Conservation (phyloP, 2,329 filamentous ascomycete species). For the Fusarium tanahbumbuense region DNA sequence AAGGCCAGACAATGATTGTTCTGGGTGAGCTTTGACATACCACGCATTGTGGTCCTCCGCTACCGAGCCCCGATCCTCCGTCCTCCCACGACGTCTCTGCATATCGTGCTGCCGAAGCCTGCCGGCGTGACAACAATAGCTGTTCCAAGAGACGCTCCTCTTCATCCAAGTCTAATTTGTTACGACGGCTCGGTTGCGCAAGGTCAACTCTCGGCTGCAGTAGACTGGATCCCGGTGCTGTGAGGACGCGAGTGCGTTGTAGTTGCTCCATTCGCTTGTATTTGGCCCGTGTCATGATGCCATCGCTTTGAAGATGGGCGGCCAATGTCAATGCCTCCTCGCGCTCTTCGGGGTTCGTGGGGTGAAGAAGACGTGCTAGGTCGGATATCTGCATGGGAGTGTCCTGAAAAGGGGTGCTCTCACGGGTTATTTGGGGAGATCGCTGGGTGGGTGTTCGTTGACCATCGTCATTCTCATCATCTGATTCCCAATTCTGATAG, state of each 20-base stretch:
- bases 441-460: conserved; percentile 80
- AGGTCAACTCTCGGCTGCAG: conserved; percentile 26
- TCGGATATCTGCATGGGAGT: conserved; percentile 73
- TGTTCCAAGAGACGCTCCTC: conserved; percentile 71
- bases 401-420: conserved; percentile 70
- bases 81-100: conserved; percentile 68
- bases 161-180: conserved; percentile 66
- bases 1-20: conserved; percentile 95
- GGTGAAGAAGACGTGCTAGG: conserved; percentile 84
- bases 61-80: conserved; percentile 78
- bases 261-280: conserved; percentile 76
- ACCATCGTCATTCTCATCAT: conserved; percentile 59
- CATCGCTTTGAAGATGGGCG: conserved; percentile 77
- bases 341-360: conserved; percentile 78
- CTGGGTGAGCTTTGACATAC: conserved; percentile 90
- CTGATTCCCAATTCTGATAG: conserved; percentile 62
- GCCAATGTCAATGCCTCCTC: conserved; percentile 85
- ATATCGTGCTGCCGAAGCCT: conserved; percentile 30
- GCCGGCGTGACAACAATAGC: conserved; percentile 66
- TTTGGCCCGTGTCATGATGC: conserved; percentile 83
- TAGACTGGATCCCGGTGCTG: conserved; percentile 46
- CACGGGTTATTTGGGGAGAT: conserved; percentile 60
- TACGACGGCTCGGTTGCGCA: conserved; percentile 36
- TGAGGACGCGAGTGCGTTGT: conserved; percentile 73
- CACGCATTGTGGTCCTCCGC: conserved; percentile 84